A percentile compares a stretch with the other conserved stretches of the same genome.
Conservation (phyloP, 225 moss, liverwort and hornwort genomes). For the Takakia lepidozioides region DNA sequence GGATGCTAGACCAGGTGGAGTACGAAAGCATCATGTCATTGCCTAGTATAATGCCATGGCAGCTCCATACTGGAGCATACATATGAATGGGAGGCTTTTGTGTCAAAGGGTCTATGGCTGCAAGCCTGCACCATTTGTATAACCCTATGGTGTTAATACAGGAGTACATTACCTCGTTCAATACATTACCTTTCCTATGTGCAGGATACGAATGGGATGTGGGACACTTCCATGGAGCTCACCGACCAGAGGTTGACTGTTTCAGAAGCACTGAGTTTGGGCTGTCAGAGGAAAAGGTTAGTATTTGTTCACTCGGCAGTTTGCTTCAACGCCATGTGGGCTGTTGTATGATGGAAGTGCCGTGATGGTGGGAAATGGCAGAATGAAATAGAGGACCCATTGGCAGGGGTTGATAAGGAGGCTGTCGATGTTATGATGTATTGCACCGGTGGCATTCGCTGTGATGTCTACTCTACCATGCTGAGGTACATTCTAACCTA, state of each 20-base stretch:
- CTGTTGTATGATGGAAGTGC: no score
- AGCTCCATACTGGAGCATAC: no score
- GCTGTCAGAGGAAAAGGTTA: conserved; percentile 56
- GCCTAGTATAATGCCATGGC: no score
- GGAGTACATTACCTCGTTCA: no score
- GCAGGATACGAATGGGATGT: conserved; percentile 99
- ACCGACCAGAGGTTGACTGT: conserved; percentile 90
- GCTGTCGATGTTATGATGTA: conserved; percentile 93
- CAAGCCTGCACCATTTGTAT: no score
- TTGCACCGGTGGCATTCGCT: conserved; percentile 98
- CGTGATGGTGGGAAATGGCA: conserved; percentile 18
- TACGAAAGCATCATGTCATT: no score
- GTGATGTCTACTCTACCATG: conserved; percentile 97
- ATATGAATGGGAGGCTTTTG: no score
- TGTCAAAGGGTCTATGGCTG: no score
- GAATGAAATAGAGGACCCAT: conserved; percentile 58
- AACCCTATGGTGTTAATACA: no score
- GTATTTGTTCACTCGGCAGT: background rate
- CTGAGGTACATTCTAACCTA: conserved; percentile 64
- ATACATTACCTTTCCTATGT: conserved; percentile 5
- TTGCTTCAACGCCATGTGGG: no score
- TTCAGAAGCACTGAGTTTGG: conserved; percentile 95
- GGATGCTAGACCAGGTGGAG: no score
- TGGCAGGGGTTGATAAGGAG: conserved; percentile 82
- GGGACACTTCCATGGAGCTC: conserved; percentile 85